phyloP scores from a whole-genome alignment of 495 filamentous ascomycete species.

The Aspergillus bridgeri region DNA sequence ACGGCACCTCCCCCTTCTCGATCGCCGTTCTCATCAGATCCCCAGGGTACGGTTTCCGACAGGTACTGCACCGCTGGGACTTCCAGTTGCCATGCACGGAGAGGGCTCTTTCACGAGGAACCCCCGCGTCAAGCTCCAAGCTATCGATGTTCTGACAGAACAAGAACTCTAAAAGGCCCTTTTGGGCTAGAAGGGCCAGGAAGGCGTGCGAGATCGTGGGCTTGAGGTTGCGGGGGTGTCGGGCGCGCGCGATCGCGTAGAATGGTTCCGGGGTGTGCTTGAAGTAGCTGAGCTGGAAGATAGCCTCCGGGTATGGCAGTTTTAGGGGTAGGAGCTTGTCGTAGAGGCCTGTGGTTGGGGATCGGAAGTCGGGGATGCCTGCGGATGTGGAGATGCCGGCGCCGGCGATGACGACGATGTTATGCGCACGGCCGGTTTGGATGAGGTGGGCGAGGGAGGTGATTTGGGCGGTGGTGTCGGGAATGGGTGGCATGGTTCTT shows the following conservation, averaged over 20 bases:
- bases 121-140: slow-evolving; percentile 75
- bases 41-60: slow-evolving; percentile 60
- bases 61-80: slow-evolving; percentile 75
- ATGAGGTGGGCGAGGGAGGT: slow-evolving; percentile 18
- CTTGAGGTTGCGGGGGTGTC: slow-evolving; percentile 75
- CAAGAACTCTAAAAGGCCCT: slow-evolving; percentile 66
- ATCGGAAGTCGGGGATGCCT: slow-evolving; percentile 76
- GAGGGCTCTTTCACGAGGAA: slow-evolving; percentile 68
- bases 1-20: slow-evolving; percentile 56
- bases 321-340: slow-evolving; percentile 73
- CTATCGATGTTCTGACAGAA: slow-evolving; percentile 96
- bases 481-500: too few species aligned
- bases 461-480: slow-evolving; percentile 1
- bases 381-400: slow-evolving; percentile 56
- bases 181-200: slow-evolving; percentile 63
- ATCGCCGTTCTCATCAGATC: slow-evolving; percentile 66
- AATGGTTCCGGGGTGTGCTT: slow-evolving; percentile 73
- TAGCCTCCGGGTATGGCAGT: slow-evolving; percentile 68
- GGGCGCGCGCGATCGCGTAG: slow-evolving; percentile 77
- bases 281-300: slow-evolving; percentile 82
- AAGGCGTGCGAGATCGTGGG: slow-evolving; percentile 78
- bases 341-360: slow-evolving; percentile 73
- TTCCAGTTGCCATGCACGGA: slow-evolving; percentile 89
- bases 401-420: slow-evolving; percentile 25
- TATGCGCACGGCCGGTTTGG: slow-evolving; percentile 14